These are phyloP conservation scores for Agroathelia rolfsii DNA, from an alignment of 1,284 basidiomycete species.

Conservation along the genomic window DNA sequence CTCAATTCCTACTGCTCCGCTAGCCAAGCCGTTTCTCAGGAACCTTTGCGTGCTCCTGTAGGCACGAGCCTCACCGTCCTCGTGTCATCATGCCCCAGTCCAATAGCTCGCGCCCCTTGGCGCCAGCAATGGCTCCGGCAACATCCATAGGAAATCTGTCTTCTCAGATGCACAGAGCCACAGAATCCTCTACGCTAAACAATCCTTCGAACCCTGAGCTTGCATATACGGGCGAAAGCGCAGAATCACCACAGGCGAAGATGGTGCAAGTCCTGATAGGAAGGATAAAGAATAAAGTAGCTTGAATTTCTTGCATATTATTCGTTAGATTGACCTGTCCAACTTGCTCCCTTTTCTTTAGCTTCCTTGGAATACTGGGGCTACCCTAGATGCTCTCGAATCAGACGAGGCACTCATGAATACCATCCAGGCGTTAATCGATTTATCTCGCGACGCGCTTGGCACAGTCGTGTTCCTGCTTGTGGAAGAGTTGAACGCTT, in stretches of 20 bases:
- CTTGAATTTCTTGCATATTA: conserved; percentile 5
- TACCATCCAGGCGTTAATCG: conserved; percentile 69
- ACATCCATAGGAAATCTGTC: too few relatives aligned
- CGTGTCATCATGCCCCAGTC: too few relatives aligned
- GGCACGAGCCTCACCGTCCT: too few relatives aligned
- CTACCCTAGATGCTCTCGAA: conserved; percentile 64
- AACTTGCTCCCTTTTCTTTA: conserved; percentile 22
- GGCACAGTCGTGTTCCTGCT: conserved; percentile 75
- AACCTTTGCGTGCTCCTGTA: too few relatives aligned
- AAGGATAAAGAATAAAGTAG: conserved; percentile 63
- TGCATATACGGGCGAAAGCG: conserved; percentile 14
- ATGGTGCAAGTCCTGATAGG: conserved; percentile 63
- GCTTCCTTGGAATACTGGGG: conserved; percentile 83
- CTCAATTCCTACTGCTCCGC: too few relatives aligned
- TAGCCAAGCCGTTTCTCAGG: too few relatives aligned
- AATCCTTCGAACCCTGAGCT: too few relatives aligned
- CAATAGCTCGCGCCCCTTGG: too few relatives aligned
- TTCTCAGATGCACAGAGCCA: too few relatives aligned
- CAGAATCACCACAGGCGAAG: conserved; percentile 56
- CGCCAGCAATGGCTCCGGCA: too few relatives aligned
- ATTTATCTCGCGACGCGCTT: conserved; percentile 65
- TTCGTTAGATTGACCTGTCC: conserved; percentile 2
- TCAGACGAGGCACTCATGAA: conserved; percentile 63
- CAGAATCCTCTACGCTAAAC: too few relatives aligned
- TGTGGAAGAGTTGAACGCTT: conserved; percentile 68